Evolutionary conservation across 2,329 filamentous ascomycete genomes (phyloP), one percentile per base, ranked within the genome.

Genomic region (Aureobasidium sp.): DNA sequence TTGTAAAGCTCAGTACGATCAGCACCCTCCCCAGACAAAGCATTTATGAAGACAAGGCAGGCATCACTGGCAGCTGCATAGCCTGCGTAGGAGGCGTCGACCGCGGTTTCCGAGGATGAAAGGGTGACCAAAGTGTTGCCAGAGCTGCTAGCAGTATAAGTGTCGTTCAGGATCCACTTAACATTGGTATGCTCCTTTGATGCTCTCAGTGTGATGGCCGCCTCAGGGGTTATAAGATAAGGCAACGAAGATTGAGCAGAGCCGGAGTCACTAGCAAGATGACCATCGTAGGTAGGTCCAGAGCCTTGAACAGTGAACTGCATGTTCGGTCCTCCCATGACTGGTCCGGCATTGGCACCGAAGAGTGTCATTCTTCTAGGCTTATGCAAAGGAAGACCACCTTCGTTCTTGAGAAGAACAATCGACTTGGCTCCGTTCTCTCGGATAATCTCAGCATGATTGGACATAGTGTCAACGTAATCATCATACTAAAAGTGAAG

Each of bases 381-480:
- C 47, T 74, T 77, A 5, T 69, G 72, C 9, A 81, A 70, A 2
- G 79, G 79, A 5, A 81, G 71, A 6, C 70, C 71, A 21, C 68
- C 65, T 3, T 66, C 66, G 65, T 81, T 82, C 69, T 80, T 80
- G 8, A 81, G 67, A 8, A 81, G 65, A 27, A 80, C 74, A 41
- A 78, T 80, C 16, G 76, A 75, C 61, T 81, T 78, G 9, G 77
- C 70, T 16, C 78, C 79, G 59, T 78, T 74, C 66, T 89, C 82
- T 39, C 91, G 86, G 63, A 95, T 92, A 45, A 91, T 75, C 29
- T 76, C 71, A 41, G 79, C 86, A 71, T 96, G 91, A 62, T 92
- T 80, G 47, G 75, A 83, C 61, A 86, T 89, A 13, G 95, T 92
- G 69, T 96, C 85, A 34, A 34, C 71, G 71, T 32, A 75, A 74